Evolutionary conservation across 257 asterid genomes (phyloP), one percentile per base, ranked within the genome.

Genomic region (Lycium barbarum): DNA sequence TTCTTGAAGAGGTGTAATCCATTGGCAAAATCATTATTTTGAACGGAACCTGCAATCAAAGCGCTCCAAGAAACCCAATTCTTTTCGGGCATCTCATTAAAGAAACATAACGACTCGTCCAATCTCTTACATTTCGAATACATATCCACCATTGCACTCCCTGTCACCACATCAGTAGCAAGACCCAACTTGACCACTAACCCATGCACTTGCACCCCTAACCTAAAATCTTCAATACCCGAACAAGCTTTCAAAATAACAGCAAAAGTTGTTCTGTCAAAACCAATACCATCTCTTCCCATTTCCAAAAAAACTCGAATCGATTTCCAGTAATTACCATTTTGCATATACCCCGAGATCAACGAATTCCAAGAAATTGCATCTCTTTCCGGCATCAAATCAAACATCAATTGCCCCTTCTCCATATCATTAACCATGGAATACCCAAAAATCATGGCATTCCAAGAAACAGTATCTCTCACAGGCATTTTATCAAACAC

Each of bases 1-100:
- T 89, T 91, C 79, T 83, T 91, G 88, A 95, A 95, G 68, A 93
- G 84, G 49, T 88, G 85, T 80, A 95, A 73, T 85, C 99, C 98
- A 13, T 85, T 38, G 47, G 73, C 55, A 89, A 85, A 90, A 61
- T 92, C 92, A 8, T 80, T 71, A 54, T 93, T 95, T 87, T 95
- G 98, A 83, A 89, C 87, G 63, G 93, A 87, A 15, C 97, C 97
- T 3, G 97, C 99, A 49, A 95, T 92, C 22, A 89, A 58, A 26
- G 99, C 99, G 10, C 99, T 95, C 99, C 99, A 95, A 1, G 98
- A 90, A 83, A 95, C 97, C 94, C 92, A 89, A 49, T 93, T 94
- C 88, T 88, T 95, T 74, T 86, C 91, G 0, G 94, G 92, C 93
- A 95, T 95, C 45, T 90, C 87, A 73, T 81, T 1, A 33, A 95